Evolutionary conservation across 441 rosid species (phyloP).

Genomic region (Adansonia gregorii): DNA sequence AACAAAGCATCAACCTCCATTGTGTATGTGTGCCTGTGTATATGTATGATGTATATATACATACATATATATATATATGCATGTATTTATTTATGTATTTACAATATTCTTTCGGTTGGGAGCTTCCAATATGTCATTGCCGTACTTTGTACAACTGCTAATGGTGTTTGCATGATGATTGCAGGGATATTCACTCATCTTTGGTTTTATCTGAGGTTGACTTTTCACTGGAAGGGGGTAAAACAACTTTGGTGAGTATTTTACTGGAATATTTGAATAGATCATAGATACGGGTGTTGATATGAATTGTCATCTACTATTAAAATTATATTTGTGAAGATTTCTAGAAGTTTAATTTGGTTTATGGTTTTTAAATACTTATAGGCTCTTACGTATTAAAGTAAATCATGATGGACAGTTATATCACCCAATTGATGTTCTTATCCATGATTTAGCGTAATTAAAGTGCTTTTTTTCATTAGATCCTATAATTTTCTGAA

Average conservation of each 20-base stretch:
- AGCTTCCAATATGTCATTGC: constrained; percentile 1
- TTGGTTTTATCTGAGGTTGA: constrained; percentile 76
- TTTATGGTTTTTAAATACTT: background rate
- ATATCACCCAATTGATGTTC: constrained; percentile 17
- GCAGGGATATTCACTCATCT: constrained; percentile 57
- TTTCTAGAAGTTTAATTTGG: constrained; percentile 13
- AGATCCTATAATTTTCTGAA: constrained; percentile 19
- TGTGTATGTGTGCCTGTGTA: constrained; percentile 36
- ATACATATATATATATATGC: background rate
- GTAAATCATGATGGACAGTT: constrained; percentile 1
- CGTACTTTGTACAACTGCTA: constrained; percentile 14
- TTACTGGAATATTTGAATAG: constrained; percentile 23
- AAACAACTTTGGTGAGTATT: constrained; percentile 67
- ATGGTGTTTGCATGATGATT: constrained; percentile 30
- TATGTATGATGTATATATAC: constrained; percentile 6
- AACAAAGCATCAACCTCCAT: constrained; percentile 41
- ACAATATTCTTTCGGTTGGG: background rate
- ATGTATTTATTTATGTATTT: background rate
- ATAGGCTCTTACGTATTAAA: background rate
- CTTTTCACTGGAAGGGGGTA: constrained; percentile 64
- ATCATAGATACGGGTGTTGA: constrained; percentile 1
- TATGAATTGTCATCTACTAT: background rate
- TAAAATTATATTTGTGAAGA: background rate
- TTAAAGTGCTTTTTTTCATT: constrained; percentile 11
- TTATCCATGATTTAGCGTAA: background rate